Percentiles rank a stretch among this genome's conserved stretches.
These are phyloP conservation scores for Wickerhamomyces mucosus DNA, from an alignment of 805 yeast species.

Conservation along the genomic window DNA sequence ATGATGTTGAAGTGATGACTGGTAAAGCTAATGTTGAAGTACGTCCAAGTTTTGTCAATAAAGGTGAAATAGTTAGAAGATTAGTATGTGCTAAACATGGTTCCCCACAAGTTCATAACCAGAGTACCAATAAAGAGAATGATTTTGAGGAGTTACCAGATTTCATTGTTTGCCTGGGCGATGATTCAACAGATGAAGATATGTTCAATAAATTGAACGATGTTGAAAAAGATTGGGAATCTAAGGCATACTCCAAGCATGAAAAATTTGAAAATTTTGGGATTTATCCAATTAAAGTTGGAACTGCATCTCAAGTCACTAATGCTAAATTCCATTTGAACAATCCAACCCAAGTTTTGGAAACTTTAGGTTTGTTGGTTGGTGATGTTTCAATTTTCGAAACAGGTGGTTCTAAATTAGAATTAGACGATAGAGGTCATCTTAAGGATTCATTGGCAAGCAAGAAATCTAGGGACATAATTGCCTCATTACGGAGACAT, in stretches of 20 bases:
- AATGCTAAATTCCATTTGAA: slow-evolving; percentile 77
- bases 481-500: slow-evolving; percentile 12
- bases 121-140: slow-evolving; percentile 23
- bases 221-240: slow-evolving; percentile 48
- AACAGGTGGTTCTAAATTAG: slow-evolving; percentile 59
- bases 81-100: slow-evolving; percentile 62
- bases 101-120: slow-evolving; percentile 28
- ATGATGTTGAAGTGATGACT: slow-evolving; percentile 89
- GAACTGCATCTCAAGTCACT: slow-evolving; percentile 83
- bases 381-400: slow-evolving; percentile 76
- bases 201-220: slow-evolving; percentile 77
- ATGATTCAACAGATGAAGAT: slow-evolving; percentile 95
- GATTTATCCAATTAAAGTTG: slow-evolving; percentile 81
- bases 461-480: slow-evolving; percentile 24
- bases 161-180: slow-evolving; percentile 86
- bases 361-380: slow-evolving; percentile 68
- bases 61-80: slow-evolving; percentile 89
- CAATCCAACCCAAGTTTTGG: slow-evolving; percentile 78
- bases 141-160: slow-evolving; percentile 53
- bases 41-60: slow-evolving; percentile 89
- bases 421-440: slow-evolving; percentile 72
- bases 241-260: slow-evolving; percentile 14
- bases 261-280: slow-evolving; percentile 42
- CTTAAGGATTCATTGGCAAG: slow-evolving; percentile 33
- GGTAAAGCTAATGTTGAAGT: slow-evolving; percentile 98